These are phyloP conservation scores for Porogramme epimiltina DNA, from an alignment of 1,284 basidiomycete species.

Conservation along the genomic window DNA sequence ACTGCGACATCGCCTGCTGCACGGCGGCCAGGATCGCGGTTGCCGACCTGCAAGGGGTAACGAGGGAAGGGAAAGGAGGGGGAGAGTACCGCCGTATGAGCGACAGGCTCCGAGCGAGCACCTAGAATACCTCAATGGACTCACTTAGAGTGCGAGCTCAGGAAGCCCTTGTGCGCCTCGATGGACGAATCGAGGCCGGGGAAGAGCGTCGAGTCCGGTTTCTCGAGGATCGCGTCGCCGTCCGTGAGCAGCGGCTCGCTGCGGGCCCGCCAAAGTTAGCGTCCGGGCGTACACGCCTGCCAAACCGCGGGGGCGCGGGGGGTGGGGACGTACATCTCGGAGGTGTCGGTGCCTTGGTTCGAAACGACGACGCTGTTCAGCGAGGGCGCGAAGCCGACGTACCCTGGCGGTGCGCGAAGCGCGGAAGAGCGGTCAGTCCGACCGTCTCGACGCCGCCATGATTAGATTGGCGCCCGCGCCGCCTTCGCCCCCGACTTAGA, in stretches of 20 bases:
- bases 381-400: slow-evolving; percentile 32
- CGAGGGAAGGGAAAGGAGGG: background rate
- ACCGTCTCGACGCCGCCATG: no score
- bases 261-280: background rate
- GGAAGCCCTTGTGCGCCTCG: slow-evolving; percentile 61
- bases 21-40: slow-evolving; percentile 39
- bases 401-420: slow-evolving; percentile 25
- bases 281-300: background rate
- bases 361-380: slow-evolving; percentile 32
- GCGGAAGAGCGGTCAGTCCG: background rate
- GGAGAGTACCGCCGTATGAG: background rate
- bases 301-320: background rate
- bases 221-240: slow-evolving; percentile 42
- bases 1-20: slow-evolving; percentile 30
- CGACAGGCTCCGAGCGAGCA: no score
- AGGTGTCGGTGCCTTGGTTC: slow-evolving; percentile 49
- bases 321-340: slow-evolving; percentile 42
- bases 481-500: no score
- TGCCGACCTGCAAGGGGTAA: slow-evolving; percentile 31
- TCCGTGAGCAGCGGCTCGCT: slow-evolving; percentile 59
- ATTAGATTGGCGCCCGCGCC: no score
- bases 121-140: slow-evolving; percentile 9
- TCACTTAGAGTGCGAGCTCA: slow-evolving; percentile 52
- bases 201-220: slow-evolving; percentile 52
- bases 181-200: slow-evolving; percentile 53